Conservation (phyloP, 2,329 filamentous ascomycete genomes). For the Rutstroemia sydowiana region DNA sequence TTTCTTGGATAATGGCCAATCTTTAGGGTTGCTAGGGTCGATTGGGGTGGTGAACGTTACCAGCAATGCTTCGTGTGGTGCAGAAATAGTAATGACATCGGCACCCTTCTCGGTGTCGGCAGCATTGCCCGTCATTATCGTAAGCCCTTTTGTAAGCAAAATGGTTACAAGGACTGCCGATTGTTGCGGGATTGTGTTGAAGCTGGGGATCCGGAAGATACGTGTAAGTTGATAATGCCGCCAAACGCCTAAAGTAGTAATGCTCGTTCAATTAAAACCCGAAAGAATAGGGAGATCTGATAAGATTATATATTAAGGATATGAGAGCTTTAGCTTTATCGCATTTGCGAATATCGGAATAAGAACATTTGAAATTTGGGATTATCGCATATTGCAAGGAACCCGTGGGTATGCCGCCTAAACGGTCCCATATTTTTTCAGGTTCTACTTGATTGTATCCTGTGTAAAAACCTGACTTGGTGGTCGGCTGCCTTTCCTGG, state of each 20-base stretch:
- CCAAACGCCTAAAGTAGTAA: background rate
- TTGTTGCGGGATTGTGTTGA: no score
- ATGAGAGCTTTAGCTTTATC: no score
- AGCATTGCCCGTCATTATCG: background rate
- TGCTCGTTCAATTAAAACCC: background rate
- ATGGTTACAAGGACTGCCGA: background rate
- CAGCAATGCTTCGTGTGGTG: slow-evolving; percentile 13
- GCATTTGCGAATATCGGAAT: background rate
- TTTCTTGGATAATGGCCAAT: slow-evolving; percentile 35
- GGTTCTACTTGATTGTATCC: no score
- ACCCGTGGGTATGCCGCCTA: no score
- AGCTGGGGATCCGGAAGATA: background rate
- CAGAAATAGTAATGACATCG: no score
- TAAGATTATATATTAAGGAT: slow-evolving; percentile 1
- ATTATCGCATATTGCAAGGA: background rate
- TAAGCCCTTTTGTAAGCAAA: background rate
- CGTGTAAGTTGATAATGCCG: background rate
- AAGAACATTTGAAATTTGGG: background rate
- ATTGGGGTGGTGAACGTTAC: slow-evolving; percentile 13
- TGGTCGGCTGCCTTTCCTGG: no score
- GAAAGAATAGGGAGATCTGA: background rate
- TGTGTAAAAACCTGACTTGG: no score
- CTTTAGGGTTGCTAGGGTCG: slow-evolving; percentile 39
- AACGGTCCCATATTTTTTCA: no score
- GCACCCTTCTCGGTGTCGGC: slow-evolving; percentile 1